Evolutionary conservation across 1,284 basidiomycete genomes (phyloP).

Genomic region (Volvariella surrecta): DNA sequence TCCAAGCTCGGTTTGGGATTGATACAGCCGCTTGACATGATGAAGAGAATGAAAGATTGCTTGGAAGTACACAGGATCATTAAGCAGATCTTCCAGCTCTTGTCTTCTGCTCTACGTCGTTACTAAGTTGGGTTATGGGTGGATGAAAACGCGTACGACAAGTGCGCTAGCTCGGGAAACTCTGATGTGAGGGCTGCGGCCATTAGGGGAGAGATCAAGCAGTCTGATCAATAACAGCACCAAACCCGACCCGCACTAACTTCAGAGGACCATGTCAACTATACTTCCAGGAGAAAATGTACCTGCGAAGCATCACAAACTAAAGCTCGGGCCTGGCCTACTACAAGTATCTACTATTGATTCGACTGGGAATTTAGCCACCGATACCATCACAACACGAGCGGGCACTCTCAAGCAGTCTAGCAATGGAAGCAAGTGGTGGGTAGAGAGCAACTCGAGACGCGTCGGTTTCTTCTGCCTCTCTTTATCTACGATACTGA

Average conservation of each 20-base stretch:
- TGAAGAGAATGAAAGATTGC: conserved; percentile 76
- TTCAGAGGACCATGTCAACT: conserved; percentile 33
- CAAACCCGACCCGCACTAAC: background rate
- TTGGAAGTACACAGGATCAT: conserved; percentile 79
- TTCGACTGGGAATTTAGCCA: conserved; percentile 20
- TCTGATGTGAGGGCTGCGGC: conserved; percentile 48
- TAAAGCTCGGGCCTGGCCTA: conserved; percentile 75
- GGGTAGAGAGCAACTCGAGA: conserved; percentile 72
- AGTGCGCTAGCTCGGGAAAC: conserved; percentile 60
- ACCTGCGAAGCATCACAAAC: conserved; percentile 61
- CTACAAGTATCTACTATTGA: conserved; percentile 32
- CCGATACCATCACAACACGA: conserved; percentile 51
- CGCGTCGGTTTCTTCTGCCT: conserved; percentile 38
- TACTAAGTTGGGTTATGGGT: too few species aligned
- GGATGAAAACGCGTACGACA: conserved; percentile 44
- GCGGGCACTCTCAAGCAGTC: conserved; percentile 61
- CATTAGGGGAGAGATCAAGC: conserved; percentile 24
- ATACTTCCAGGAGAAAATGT: conserved; percentile 65
- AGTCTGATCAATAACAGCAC: background rate
- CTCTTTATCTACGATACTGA: conserved; percentile 4
- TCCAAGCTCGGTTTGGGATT: conserved; percentile 69
- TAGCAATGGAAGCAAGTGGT: conserved; percentile 67
- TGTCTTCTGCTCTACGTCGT: conserved; percentile 45
- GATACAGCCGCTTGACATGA: conserved; percentile 65
- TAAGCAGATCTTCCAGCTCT: conserved; percentile 82